Evolutionary conservation across 139 green algal genomes (phyloP).

Genomic region (Deuterostichococcus epilithicus): DNA sequence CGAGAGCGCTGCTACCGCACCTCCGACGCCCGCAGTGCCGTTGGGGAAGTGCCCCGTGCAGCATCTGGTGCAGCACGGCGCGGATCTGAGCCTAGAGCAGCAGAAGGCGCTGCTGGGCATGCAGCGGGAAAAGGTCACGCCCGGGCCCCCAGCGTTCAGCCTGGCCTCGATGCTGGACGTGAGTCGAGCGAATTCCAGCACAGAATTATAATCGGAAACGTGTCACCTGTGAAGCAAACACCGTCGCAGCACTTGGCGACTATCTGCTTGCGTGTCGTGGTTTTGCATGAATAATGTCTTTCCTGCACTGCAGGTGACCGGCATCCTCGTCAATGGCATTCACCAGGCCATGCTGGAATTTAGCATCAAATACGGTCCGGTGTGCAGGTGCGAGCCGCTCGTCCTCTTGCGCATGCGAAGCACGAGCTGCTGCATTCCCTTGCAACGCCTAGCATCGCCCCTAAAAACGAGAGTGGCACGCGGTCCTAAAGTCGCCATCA

Average conservation of each 20-base stretch:
- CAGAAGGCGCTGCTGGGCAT: too few species aligned
- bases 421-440: too few species aligned
- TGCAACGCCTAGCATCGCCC: too few species aligned
- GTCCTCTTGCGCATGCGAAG: neutral
- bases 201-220: neutral
- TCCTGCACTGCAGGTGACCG: neutral
- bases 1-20: neutral
- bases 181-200: neutral
- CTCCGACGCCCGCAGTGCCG: neutral
- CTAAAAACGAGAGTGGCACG: too few species aligned
- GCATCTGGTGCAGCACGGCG: too few species aligned
- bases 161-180: slow-evolving; percentile 34
- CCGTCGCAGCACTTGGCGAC: too few species aligned
- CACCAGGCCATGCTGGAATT: slow-evolving; percentile 56
- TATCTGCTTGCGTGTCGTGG: too few species aligned
- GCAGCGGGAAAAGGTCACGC: slow-evolving; percentile 4
- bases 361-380: slow-evolving; percentile 40
- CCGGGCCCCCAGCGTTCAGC: slow-evolving; percentile 17
- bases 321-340: slow-evolving; percentile 42
- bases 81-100: too few species aligned
- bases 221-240: too few species aligned
- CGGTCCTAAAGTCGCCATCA: too few species aligned
- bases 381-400: slow-evolving; percentile 31
- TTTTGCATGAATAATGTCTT: neutral
- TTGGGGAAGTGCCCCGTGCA: too few species aligned